Evolutionary conservation across 2,329 filamentous ascomycete species (phyloP), one percentile per base, ranked within the genome.

Genomic region (Fusarium sp.): DNA sequence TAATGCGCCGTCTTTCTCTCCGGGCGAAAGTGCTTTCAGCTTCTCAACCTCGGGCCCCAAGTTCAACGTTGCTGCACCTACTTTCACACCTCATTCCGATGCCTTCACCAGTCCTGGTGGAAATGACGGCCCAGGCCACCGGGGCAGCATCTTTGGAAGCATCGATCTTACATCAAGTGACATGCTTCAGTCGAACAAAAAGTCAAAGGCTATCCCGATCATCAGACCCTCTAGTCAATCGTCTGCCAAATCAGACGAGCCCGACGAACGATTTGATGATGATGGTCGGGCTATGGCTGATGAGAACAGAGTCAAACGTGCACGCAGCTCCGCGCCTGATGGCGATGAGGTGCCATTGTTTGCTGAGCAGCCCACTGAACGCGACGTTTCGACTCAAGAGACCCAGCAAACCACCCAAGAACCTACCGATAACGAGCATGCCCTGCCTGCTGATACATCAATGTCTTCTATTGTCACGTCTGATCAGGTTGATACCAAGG

Each of bases 131-230:
- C 72, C 71, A 28, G 79, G 79, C 51, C 81, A 81, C 52, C 79
- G 78, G 14, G 81, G 81, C 65, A 85, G 87, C 53, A 92, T 94
- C 71, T 94, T 94, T 76, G 86, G 89, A 49, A 90, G 89, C 42
- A 91, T 94, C 69, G 87, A 89, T 66, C 81, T 92, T 33, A 87
- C 84, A 56, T 79, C 85, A 33, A 84, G 86, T 15, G 89, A 93
- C 22, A 85, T 89, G 50, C 81, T 88, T 28, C 92, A 92, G 73
- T 87, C 90, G 8, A 78, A 81, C 1, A 94, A 92, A 80, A 89
- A 89, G 72, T 93, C 91, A 6, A 98, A 96, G 80, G 94, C 94
- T 11, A 87, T 97, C 56, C 92, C 94, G 0, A 97, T 97, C 66
- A 81, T 95, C 11, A 85, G 85, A 39, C 92, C 92, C 2, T 84